These are phyloP conservation scores for Tilletia indica DNA, from an alignment of 1,284 basidiomycete genomes.

Conservation along the genomic window DNA sequence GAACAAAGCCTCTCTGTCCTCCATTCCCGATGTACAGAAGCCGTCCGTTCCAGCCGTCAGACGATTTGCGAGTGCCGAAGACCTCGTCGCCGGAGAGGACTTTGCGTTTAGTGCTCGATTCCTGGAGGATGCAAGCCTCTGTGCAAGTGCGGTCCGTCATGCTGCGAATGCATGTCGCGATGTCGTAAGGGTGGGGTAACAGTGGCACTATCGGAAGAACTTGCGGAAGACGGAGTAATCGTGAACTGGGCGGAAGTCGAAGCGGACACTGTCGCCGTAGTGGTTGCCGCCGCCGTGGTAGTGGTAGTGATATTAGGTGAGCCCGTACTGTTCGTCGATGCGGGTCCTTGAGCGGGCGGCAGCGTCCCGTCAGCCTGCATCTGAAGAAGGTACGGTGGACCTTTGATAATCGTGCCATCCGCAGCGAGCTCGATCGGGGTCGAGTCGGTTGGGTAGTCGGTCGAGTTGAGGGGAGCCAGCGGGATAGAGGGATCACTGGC, in stretches of 20 bases:
- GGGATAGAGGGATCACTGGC: slow-evolving; percentile 16
- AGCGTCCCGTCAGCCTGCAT: not conserved
- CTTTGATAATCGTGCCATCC: not conserved
- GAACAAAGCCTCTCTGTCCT: slow-evolving; percentile 26
- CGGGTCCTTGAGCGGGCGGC: not conserved
- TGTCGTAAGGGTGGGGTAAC: too few species aligned
- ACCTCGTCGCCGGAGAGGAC: slow-evolving; percentile 21
- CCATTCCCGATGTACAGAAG: slow-evolving; percentile 28
- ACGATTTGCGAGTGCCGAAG: slow-evolving; percentile 9
- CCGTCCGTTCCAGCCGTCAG: slow-evolving; percentile 29
- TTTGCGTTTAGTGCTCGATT: not conserved
- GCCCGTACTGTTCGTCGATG: not conserved
- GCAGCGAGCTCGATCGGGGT: slow-evolving; percentile 23
- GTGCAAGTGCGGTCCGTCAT: too few species aligned
- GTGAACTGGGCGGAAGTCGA: not conserved
- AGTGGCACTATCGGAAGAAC: not conserved
- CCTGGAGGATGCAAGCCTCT: too few species aligned
- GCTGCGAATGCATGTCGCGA: not conserved
- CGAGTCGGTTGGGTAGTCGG: slow-evolving; percentile 29
- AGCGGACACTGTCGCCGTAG: not conserved
- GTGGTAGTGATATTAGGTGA: not conserved
- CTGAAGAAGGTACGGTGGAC: slow-evolving; percentile 16
- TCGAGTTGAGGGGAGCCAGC: slow-evolving; percentile 22
- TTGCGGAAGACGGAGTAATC: not conserved
- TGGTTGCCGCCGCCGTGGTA: not conserved